Conservation (phyloP, 2,329 filamentous ascomycete genomes). For the Cadophora luteo-olivacea region DNA sequence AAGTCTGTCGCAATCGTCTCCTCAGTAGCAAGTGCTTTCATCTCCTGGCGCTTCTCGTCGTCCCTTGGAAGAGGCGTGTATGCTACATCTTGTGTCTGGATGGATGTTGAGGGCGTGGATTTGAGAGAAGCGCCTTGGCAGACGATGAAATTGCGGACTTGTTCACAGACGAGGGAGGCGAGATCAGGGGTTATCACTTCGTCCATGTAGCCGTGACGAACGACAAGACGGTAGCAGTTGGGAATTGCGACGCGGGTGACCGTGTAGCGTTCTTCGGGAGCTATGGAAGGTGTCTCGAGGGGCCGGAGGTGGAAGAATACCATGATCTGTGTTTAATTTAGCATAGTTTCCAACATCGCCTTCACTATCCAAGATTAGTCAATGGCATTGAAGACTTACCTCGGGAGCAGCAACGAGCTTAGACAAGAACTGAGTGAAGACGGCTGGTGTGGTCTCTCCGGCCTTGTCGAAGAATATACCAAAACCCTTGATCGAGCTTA, state of each 20-base stretch:
- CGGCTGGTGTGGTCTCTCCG: slow-evolving; percentile 67
- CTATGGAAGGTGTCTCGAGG: slow-evolving; percentile 62
- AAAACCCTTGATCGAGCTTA: slow-evolving; percentile 60
- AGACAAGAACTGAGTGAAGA: slow-evolving; percentile 75
- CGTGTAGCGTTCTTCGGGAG: slow-evolving; percentile 53
- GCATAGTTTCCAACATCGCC: background rate
- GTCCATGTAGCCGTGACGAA: slow-evolving; percentile 76
- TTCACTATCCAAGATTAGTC: no score
- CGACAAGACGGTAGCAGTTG: slow-evolving; percentile 71
- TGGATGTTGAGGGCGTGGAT: background rate
- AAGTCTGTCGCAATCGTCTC: slow-evolving; percentile 46
- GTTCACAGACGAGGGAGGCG: slow-evolving; percentile 62
- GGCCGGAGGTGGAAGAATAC: slow-evolving; percentile 77
- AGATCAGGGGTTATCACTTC: slow-evolving; percentile 71
- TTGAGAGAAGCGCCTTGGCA: slow-evolving; percentile 33
- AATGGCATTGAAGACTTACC: no score
- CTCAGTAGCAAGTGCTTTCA: slow-evolving; percentile 20
- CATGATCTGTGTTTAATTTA: slow-evolving; percentile 21
- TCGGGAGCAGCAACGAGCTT: slow-evolving; percentile 73
- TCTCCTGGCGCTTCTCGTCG: slow-evolving; percentile 22
- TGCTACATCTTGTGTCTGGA: slow-evolving; percentile 19
- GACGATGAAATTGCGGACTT: slow-evolving; percentile 59
- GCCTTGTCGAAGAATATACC: slow-evolving; percentile 83
- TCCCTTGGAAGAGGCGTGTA: slow-evolving; percentile 21
- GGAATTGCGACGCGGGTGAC: slow-evolving; percentile 52